Evolutionary conservation across 768 basidiomycete species (phyloP).

Genomic region (Termitomyces sp.): DNA sequence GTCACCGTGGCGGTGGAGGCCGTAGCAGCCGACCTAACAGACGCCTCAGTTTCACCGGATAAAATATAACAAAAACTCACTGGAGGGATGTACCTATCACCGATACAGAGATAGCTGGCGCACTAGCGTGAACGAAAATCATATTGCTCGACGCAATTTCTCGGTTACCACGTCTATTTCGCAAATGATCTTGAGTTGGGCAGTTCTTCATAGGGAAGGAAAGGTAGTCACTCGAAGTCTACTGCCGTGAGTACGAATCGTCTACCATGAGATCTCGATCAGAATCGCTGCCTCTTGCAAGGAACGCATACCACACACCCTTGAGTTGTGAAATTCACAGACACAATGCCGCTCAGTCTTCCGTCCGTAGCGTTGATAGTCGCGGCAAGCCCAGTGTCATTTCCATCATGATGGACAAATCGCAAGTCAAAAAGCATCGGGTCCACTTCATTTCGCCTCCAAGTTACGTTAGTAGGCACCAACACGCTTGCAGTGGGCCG

Average conservation of each 20-base stretch:
- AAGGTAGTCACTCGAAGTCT: neutral
- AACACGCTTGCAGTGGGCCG: neutral
- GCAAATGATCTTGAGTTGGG: neutral
- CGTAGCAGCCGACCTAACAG: neutral
- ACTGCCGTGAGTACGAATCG: neutral
- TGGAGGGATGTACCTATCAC: neutral
- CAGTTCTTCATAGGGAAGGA: neutral
- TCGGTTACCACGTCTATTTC: constrained; percentile 2
- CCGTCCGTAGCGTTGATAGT: neutral
- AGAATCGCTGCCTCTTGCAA: neutral
- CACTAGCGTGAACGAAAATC: neutral
- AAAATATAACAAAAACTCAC: neutral
- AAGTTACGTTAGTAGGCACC: constrained; percentile 2
- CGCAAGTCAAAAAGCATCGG: constrained; percentile 9
- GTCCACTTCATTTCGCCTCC: constrained; percentile 3
- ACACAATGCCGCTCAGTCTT: neutral
- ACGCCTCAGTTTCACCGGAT: neutral
- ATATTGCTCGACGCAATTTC: neutral
- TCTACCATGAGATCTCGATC: neutral
- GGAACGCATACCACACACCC: neutral
- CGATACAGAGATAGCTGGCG: neutral
- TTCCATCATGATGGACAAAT: neutral
- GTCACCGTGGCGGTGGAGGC: neutral
- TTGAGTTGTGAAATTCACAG: constrained; percentile 3
- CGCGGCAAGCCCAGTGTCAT: neutral